phyloP scores from a whole-genome alignment of 805 yeast genomes.

The Metschnikowia shivogae region DNA sequence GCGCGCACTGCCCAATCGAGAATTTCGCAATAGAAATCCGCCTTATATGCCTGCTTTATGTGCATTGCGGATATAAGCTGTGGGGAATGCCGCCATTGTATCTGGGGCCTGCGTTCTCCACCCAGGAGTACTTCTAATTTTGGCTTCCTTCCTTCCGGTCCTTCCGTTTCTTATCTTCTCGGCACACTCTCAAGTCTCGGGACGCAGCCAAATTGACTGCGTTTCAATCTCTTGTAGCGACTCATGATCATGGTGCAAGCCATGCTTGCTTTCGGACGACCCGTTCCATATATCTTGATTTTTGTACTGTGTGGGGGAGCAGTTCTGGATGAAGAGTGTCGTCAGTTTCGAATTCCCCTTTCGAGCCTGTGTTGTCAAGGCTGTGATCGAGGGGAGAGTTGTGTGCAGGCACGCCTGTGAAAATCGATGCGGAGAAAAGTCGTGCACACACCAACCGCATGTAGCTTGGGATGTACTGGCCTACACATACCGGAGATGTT shows the following conservation, averaged over 20 bases:
- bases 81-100: neutral
- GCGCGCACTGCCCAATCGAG: slow-evolving; percentile 4
- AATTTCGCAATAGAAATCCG: slow-evolving; percentile 3
- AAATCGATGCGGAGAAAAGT: slow-evolving; percentile 1
- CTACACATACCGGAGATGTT: no score
- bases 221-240: no score
- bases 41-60: neutral
- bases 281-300: no score
- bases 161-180: no score
- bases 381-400: neutral
- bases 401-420: slow-evolving; percentile 1
- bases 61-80: slow-evolving; percentile 2
- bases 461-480: no score
- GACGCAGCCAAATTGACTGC: no score
- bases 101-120: neutral
- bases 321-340: neutral
- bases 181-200: no score
- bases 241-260: no score
- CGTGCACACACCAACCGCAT: neutral
- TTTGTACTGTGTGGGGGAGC: neutral
- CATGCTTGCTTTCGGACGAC: no score
- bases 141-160: neutral
- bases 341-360: neutral
- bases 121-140: neutral
- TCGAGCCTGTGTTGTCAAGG: neutral